These are phyloP conservation scores for Achlya hypogyna DNA, from an alignment of 352 stramenopile species.

Conservation along the genomic window DNA sequence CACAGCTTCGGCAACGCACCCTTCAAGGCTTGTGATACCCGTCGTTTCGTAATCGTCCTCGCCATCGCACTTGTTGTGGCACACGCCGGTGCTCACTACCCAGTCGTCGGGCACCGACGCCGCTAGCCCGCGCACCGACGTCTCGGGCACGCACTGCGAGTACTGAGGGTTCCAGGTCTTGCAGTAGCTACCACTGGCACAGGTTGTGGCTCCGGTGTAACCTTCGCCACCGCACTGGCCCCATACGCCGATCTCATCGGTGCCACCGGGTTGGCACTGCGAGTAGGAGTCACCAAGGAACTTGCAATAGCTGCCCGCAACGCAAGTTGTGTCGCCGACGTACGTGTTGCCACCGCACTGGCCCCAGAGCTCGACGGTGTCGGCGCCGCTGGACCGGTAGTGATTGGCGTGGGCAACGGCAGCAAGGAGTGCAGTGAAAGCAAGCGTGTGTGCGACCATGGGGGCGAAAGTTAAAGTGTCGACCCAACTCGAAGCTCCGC, in stretches of 20 bases:
- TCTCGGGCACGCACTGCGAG: slow-evolving; percentile 8
- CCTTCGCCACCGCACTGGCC: slow-evolving; percentile 1
- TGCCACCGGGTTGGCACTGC: background rate
- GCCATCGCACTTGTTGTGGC: background rate
- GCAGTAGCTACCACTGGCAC: background rate
- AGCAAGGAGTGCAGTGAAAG: background rate
- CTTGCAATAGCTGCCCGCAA: background rate
- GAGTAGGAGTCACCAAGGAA: slow-evolving; percentile 1
- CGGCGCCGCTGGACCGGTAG: background rate
- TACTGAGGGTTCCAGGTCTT: background rate
- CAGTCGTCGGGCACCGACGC: background rate
- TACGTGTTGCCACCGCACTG: slow-evolving; percentile 7
- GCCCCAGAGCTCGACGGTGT: background rate
- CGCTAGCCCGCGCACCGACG: background rate
- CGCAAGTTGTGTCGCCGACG: background rate
- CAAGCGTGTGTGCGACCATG: background rate
- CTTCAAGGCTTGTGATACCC: background rate
- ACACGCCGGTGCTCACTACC: background rate
- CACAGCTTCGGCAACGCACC: background rate
- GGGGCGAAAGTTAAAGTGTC: background rate
- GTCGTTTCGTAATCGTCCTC: background rate
- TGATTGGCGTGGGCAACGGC: background rate
- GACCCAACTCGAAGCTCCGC: background rate
- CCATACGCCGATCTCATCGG: background rate
- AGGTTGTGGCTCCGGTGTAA: slow-evolving; percentile 5